Evolutionary conservation across 2,329 filamentous ascomycete species (phyloP), one percentile per base, ranked within the genome.

Genomic region (Venturia pyrina): DNA sequence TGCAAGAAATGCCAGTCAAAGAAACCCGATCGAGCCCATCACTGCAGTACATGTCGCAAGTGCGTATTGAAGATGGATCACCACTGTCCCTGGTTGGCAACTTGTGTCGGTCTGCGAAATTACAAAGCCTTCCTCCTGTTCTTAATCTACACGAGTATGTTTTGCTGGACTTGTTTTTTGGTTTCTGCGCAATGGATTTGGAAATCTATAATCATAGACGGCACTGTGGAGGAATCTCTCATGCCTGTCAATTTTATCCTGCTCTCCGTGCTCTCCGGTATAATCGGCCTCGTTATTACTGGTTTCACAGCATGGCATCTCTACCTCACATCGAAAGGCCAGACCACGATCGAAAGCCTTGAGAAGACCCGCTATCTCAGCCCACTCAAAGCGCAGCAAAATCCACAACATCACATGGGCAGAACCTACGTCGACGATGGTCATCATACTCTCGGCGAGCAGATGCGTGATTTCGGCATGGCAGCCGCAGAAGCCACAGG

Each of bases 61-160:
- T 99, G 95, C 76, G 93, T 99, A 34, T 82, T 99, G 76, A 99
- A 99, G 82, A 99, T 99, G 95, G 95, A 99, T 75, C 95, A 99
- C 76, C 95, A 99, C 79, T 99, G 95, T 75, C 95, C 95, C 19
- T 99, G 95, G 95, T 83, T 99, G 62, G 93, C 95, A 37, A 96
- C 91, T 4, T 99, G 95, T 76, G 90, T 99, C 67, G 95, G 95
- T 24, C 81, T 99, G 69, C 87, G 86, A 73, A 99, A 99, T 78
- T 96, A 97, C 82, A 99, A 99, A 78, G 84, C 93, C 0, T 99
- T 99, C 74, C 76, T 99, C 64, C 83, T 98, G 3, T 99, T 98
- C 75, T 82, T 99, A 34, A 84, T 93, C 66, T 98, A 99, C 76
- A 91, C 90, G 0, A 90, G 89, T 4, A 68, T 96, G 1, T 96